These are phyloP conservation scores for Polyporus tsugae DNA, from an alignment of 1,284 basidiomycete species.

Conservation along the genomic window DNA sequence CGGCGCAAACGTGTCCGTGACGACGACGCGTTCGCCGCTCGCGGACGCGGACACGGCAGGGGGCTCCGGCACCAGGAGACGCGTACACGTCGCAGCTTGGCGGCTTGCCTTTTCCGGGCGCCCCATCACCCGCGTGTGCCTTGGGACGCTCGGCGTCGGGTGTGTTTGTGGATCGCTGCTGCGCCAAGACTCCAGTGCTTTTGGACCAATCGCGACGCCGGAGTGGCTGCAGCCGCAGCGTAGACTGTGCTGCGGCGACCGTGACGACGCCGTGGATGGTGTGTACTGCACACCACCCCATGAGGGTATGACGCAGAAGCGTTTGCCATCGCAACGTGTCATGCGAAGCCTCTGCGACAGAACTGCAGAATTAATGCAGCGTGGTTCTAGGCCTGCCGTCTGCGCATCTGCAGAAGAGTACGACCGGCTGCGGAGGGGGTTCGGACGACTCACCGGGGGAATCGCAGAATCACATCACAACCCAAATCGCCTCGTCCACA, in stretches of 20 bases:
- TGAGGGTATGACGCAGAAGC: background rate
- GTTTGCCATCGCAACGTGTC: conserved; percentile 3
- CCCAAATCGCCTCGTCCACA: background rate
- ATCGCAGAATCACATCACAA: background rate
- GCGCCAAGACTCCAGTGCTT: background rate
- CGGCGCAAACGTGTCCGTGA: conserved; percentile 5
- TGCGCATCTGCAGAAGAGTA: background rate
- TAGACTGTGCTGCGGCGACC: background rate
- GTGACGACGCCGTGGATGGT: background rate
- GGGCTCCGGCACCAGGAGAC: background rate
- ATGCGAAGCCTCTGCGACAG: background rate
- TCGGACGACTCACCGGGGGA: background rate
- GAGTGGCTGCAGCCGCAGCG: background rate
- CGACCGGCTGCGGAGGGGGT: background rate
- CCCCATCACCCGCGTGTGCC: background rate
- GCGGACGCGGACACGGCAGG: background rate
- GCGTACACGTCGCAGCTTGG: background rate
- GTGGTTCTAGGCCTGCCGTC: background rate
- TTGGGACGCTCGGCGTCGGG: conserved; percentile 3
- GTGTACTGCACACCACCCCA: background rate
- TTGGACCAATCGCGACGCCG: background rate
- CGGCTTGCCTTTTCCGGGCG: background rate
- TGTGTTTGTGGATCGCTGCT: background rate
- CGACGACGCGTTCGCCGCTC: background rate
- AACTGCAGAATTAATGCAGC: background rate